Conservation (phyloP, 129 eudicot species). For the Tanacetum coccineum region DNA sequence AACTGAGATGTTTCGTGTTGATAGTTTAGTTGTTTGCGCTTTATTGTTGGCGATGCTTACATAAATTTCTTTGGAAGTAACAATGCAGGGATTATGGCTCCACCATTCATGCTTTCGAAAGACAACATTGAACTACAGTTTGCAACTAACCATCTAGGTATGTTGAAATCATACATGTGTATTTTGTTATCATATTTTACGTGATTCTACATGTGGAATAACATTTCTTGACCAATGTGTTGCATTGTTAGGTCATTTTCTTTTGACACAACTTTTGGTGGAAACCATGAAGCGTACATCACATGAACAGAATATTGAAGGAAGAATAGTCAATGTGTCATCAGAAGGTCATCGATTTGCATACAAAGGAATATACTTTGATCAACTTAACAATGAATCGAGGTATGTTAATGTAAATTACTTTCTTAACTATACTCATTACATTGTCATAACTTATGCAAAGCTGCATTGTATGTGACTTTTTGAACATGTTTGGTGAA, state of each 20-base stretch:
- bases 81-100: conserved; percentile 85
- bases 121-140: conserved; percentile 74
- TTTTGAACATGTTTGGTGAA: background rate
- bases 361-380: conserved; percentile 66
- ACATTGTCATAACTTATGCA: background rate
- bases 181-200: background rate
- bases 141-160: conserved; percentile 82
- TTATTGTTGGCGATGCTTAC: background rate
- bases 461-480: background rate
- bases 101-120: conserved; percentile 63
- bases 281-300: conserved; percentile 71
- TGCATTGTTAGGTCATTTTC: conserved; percentile 61
- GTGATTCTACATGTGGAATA: background rate
- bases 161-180: background rate
- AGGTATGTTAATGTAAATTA: conserved; percentile 26
- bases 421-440: background rate
- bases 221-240: background rate
- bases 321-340: conserved; percentile 70
- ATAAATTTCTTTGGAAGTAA: conserved; percentile 37
- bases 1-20: too few species aligned
- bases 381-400: conserved; percentile 53
- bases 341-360: conserved; percentile 56
- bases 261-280: conserved; percentile 64
- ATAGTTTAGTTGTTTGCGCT: background rate
- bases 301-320: conserved; percentile 52